Base-by-base conservation (phyloP, 257 asterid species). In the Solanum tacnaense region DNA sequence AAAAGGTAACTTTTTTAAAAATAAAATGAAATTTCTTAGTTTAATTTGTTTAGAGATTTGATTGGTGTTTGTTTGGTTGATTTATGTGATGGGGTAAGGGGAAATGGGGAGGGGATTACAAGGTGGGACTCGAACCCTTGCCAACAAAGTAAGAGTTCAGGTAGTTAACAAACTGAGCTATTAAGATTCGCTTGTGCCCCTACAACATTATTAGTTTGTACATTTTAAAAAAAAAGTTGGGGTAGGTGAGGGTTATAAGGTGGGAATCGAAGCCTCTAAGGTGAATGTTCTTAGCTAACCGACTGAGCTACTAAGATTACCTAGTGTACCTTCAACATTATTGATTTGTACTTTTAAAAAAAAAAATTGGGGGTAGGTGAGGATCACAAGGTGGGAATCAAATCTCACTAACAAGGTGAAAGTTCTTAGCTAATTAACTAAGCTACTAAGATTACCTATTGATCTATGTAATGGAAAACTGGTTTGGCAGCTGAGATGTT, bases 1-100 rank as follows among this genome's bases (percentile, higher is more conserved):
- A 96, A 23, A 97, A 96, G 98, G 99, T 97, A 91, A 1, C 3
- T 58, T 18, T 13, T 3, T 4, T 9, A 0, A 6, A 27, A 21
- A n/a, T n/a, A 52, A 52, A 52, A 0, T 5, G 9, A 3, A 1
- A 3, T 6, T 21, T 41, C 1, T 39, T 13, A 25, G 62, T 41
- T 0, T 79, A 39, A 4, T 32, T 62, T 74, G 83, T 11, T 74
- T 74, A 3, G 29, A 23, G 2, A 75, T 7, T 46, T 18, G 87
- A 67, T 67, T 41, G 23, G 75, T 41, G 1, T 23, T 84, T 73
- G 82, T 35, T 74, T 74, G 83, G 83, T 10, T 36, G 83, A 76
- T 38, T 41, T 78, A 9, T 41, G n/a, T 41, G 65, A 78, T 60
- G 70, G 5, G 68, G 68, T 58, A 56, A 56, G 25, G 67, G 0